Base-by-base conservation (phyloP, 169 alveolate genomes). In the Babesia caballi region DNA sequence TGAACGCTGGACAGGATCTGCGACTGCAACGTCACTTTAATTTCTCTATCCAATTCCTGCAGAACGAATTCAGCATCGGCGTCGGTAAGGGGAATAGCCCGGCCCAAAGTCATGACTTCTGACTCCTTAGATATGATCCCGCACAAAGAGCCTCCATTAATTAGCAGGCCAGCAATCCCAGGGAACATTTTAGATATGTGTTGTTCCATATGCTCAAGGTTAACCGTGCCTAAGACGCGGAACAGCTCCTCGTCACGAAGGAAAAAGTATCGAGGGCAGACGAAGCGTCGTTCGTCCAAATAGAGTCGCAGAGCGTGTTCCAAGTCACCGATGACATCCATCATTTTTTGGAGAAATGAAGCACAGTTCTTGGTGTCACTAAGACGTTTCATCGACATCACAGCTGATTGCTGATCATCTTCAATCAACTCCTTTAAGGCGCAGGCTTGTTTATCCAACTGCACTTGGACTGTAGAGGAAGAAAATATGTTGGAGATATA, bases 211-310 rank as follows among this genome's bases (percentile, higher is more conserved):
- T 35, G 17, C 11, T 7, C 82, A 3, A 57, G 21, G 82, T 94
- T 91, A 84, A 95, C 94, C 82, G 96, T 98, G 51, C 99, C 99
- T 66, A 98, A 96, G 92, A 98, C 96, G 82, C 96, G 99, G 47
- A 98, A 83, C 57, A 98, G 83, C 80, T 98, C 99, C 67, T 96
- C 99, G 84, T 97, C 99, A 54, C 99, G 99, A 12, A 98, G 96
- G 87, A 98, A 98, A 83, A 97, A 98, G 92, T 97, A 97, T 30
- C 99, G 91, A 21, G 99, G 99, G 74, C 97, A 98, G 84, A 96
- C 95, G 60, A 90, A 91, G 74, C 99, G 92, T 74, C 96, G 98
- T 59, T 95, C 96, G 82, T 97, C 99, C 42, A 98, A 88, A 74
- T 96, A 97, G 58, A 95, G 98, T 44, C 98, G 98, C 32, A 96